Percentiles rank a stretch among this genome's conserved stretches.
These are phyloP conservation scores for Exophiala xenobiotica DNA, from an alignment of 2,329 filamentous ascomycete species.

Conservation along the genomic window DNA sequence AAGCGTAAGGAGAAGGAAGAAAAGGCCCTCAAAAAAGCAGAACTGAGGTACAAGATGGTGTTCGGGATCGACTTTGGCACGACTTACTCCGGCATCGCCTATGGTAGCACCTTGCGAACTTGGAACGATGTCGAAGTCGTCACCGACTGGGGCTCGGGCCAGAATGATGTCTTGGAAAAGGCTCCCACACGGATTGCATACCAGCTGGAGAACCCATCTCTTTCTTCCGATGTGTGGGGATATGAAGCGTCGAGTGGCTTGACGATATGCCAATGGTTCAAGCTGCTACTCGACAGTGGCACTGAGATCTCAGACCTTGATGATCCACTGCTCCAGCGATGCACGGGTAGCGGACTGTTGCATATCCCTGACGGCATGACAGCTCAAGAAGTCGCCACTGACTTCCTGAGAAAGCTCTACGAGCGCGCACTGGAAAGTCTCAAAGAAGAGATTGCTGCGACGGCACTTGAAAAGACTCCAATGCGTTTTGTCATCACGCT, in stretches of 20 bases:
- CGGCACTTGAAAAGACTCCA: constrained; percentile 23
- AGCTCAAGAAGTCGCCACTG: constrained; percentile 29
- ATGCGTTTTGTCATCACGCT: constrained; percentile 25
- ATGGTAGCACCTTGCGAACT: not conserved
- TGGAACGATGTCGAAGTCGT: constrained; percentile 27
- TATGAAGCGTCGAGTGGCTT: constrained; percentile 31
- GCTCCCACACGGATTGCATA: constrained; percentile 34
- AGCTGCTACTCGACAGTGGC: constrained; percentile 33
- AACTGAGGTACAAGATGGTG: not conserved
- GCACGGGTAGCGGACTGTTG: constrained; percentile 21
- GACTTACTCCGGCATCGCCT: not conserved
- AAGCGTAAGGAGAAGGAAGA: not conserved
- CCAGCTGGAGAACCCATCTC: constrained; percentile 24
- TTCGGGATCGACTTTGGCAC: not conserved
- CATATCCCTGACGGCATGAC: constrained; percentile 26
- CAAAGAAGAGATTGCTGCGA: not conserved
- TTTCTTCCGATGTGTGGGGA: constrained; percentile 28
- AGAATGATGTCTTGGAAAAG: constrained; percentile 25
- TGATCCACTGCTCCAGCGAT: constrained; percentile 19
- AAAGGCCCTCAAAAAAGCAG: not conserved
- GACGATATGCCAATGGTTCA: constrained; percentile 35
- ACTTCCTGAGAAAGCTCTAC: constrained; percentile 31
- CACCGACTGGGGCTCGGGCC: constrained; percentile 31
- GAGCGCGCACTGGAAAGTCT: constrained; percentile 21
- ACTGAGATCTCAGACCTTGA: constrained; percentile 26